Percentiles rank a stretch among this genome's conserved stretches.
phyloP scores from a whole-genome alignment of 148 eudicot species.

The Heliamphora exappendiculata region DNA sequence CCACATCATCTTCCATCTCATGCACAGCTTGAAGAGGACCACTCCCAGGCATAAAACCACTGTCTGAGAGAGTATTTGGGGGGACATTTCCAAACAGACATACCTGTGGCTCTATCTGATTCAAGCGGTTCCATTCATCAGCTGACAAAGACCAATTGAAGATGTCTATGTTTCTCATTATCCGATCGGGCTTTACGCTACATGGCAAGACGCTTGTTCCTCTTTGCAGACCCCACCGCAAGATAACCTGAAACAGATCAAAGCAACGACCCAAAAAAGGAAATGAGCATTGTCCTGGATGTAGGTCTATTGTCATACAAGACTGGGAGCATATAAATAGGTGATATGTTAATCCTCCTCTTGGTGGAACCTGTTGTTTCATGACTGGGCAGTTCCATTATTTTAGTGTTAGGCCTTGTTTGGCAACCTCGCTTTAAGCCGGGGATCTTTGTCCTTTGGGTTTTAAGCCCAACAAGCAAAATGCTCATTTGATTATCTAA shows the following conservation, averaged over 20 bases:
- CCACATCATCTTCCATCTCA: constrained; percentile 27
- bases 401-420: no score
- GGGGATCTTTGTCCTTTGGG: no score
- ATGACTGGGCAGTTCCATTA: no score
- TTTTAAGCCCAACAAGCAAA: no score
- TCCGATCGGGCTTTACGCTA: constrained; percentile 26
- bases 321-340: background rate
- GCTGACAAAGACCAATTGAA: constrained; percentile 24
- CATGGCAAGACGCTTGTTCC: constrained; percentile 31
- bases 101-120: constrained; percentile 29
- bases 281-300: background rate
- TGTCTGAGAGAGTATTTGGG: constrained; percentile 9
- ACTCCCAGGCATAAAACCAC: constrained; percentile 18
- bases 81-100: constrained; percentile 22
- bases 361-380: no score
- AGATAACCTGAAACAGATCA: constrained; percentile 13
- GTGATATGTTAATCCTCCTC: no score
- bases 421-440: no score
- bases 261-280: background rate
- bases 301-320: background rate
- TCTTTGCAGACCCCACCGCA: constrained; percentile 32
- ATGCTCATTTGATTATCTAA: no score
- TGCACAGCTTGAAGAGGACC: constrained; percentile 30
- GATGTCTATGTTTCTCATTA: constrained; percentile 23
- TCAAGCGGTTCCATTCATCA: constrained; percentile 19